phyloP scores from a whole-genome alignment of 139 green algal species.

The Mesotaenium endlicherianum region DNA sequence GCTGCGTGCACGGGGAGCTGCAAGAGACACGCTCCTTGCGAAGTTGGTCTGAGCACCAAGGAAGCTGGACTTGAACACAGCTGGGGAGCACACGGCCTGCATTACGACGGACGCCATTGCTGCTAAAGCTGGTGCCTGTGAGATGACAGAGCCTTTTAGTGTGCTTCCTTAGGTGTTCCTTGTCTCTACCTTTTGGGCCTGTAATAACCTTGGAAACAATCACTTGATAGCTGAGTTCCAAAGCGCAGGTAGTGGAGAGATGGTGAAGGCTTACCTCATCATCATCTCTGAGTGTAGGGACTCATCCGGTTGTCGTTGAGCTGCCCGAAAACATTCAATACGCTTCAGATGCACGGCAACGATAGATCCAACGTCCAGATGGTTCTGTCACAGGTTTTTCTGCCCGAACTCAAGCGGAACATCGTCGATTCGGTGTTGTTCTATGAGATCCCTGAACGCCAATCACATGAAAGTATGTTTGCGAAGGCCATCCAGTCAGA shows the following conservation, averaged over 20 bases:
- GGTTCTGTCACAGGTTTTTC: too few species aligned
- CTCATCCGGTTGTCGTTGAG: too few species aligned
- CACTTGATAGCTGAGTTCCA: neutral
- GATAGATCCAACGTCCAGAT: too few species aligned
- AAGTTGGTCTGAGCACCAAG: constrained; percentile 6
- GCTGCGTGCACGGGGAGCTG: neutral
- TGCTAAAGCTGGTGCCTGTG: neutral
- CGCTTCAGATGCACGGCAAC: too few species aligned
- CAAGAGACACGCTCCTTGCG: neutral
- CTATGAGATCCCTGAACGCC: too few species aligned
- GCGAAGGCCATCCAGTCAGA: too few species aligned
- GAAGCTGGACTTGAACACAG: constrained; percentile 14
- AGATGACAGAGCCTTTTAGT: neutral
- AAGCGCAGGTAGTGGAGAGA: neutral
- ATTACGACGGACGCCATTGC: constrained; percentile 39
- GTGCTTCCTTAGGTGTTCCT: neutral
- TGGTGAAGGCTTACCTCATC: neutral
- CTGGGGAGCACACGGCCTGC: constrained; percentile 22
- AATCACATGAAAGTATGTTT: too few species aligned
- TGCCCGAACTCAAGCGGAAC: too few species aligned
- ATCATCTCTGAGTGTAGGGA: too few species aligned
- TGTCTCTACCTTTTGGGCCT: neutral
- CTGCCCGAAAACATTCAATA: too few species aligned
- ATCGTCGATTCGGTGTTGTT: too few species aligned
- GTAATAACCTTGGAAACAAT: neutral